Base-by-base conservation (phyloP, 257 asterid genomes). In the Mentha longifolia region DNA sequence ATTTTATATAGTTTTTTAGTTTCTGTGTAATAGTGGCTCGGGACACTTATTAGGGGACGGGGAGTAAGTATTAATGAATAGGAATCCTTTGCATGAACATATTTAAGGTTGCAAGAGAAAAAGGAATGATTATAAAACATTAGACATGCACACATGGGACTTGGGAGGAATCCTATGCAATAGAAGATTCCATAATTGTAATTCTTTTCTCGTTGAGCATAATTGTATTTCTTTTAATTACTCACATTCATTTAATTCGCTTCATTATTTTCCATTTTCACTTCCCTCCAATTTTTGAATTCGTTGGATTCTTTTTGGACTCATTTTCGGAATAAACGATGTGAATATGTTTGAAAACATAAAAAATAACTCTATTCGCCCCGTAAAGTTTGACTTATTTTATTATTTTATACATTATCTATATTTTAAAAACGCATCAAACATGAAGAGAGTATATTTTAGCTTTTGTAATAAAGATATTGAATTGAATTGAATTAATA, bases 11-110 rank as follows among this genome's bases (percentile, higher is more conserved):
- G n/a, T n/a, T n/a, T n/a, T n/a, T n/a, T n/a, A n/a, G n/a, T n/a
- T n/a, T n/a, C n/a, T n/a, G n/a, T n/a, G n/a, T n/a, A n/a, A n/a
- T n/a, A n/a, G n/a, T n/a, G n/a, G n/a, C n/a, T n/a, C n/a, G n/a
- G n/a, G n/a, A n/a, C n/a, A n/a, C n/a, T n/a, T n/a, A n/a, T n/a
- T n/a, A n/a, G n/a, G n/a, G n/a, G n/a, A n/a, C n/a, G n/a, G n/a
- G n/a, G n/a, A n/a, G n/a, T n/a, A n/a, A n/a, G 49, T 14, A 70
- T 76, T 65, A 43, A 72, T 52, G 57, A 77, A 67, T 67, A 62
- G 72, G 81, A 72, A 77, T 77, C 81, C 77, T 33, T 72, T 72
- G 78, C 63, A 72, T 46, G 33, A 37, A 35, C 43, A 46, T 65
- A 65, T 12, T 65, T 63, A 52, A 63, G 65, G 33, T 63, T 17